These are phyloP conservation scores for Hypoxylon lienhwacheense DNA, from an alignment of 495 filamentous ascomycete species.

Conservation along the genomic window DNA sequence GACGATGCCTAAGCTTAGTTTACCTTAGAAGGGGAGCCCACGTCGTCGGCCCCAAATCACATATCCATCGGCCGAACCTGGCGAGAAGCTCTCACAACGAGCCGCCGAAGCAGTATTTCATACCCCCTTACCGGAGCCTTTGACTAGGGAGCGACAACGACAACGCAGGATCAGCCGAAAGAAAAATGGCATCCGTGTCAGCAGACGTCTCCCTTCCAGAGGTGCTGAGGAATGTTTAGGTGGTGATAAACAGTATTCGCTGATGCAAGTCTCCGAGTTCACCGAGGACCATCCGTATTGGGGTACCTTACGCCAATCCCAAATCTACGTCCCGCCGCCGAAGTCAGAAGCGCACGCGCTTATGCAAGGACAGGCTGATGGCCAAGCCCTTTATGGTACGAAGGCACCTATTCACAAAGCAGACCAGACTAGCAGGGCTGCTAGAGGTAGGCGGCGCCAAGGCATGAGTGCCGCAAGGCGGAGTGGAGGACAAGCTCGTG, in stretches of 20 bases:
- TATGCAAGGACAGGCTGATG: not conserved
- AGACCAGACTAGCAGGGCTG: not conserved
- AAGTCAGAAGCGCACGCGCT: not conserved
- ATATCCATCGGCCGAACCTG: conserved; percentile 32
- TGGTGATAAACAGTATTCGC: conserved; percentile 12
- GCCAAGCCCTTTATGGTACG: not conserved
- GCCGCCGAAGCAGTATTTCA: conserved; percentile 44
- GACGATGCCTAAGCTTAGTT: conserved; percentile 52
- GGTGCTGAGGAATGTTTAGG: conserved; percentile 16
- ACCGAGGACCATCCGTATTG: conserved; percentile 35
- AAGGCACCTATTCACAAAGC: not conserved
- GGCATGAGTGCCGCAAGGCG: conserved; percentile 6
- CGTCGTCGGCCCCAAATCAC: conserved; percentile 46
- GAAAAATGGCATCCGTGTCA: conserved; percentile 36
- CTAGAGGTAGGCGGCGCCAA: conserved; percentile 11
- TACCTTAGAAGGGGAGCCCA: conserved; percentile 55
- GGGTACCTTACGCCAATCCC: conserved; percentile 31
- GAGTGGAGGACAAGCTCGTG: conserved; percentile 8
- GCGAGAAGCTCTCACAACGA: conserved; percentile 33
- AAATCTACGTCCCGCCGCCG: conserved; percentile 4
- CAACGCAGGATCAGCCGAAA: conserved; percentile 39
- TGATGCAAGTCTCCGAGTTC: conserved; percentile 26
- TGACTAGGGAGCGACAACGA: conserved; percentile 17
- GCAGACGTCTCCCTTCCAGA: conserved; percentile 33
- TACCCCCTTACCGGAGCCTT: conserved; percentile 38